These are phyloP conservation scores for Lentinula guzmanii DNA, from an alignment of 768 basidiomycete genomes.

Conservation along the genomic window DNA sequence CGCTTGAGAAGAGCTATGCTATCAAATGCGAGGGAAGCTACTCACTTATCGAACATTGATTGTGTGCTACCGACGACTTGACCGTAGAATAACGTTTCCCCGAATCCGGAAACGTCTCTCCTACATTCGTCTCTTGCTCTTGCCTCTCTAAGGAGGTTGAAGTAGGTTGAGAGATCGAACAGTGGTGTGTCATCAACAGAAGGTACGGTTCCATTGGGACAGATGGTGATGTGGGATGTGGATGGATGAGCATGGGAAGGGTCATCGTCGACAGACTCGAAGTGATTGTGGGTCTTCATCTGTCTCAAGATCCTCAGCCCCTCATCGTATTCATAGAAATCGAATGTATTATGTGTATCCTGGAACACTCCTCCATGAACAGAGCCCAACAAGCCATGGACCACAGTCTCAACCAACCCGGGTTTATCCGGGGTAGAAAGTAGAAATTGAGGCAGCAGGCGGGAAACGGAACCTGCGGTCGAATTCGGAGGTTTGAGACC, in stretches of 20 bases:
- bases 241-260: constrained; percentile 30
- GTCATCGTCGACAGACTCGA: constrained; percentile 15
- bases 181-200: constrained; percentile 53
- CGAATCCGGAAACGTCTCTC: constrained; percentile 44
- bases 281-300: constrained; percentile 10
- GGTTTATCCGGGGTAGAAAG: constrained; percentile 39
- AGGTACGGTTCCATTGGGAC: constrained; percentile 42
- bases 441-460: constrained; percentile 58
- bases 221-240: constrained; percentile 48
- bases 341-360: constrained; percentile 70
- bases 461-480: constrained; percentile 22
- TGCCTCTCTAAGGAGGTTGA: constrained; percentile 37
- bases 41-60: constrained; percentile 88
- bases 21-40: constrained; percentile 4
- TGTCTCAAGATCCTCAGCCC: constrained; percentile 23
- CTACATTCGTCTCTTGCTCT: constrained; percentile 18
- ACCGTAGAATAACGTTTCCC: constrained; percentile 79
- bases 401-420: constrained; percentile 30
- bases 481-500: constrained; percentile 38
- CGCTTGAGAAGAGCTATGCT: constrained; percentile 1
- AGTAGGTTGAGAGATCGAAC: constrained; percentile 66
- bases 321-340: constrained; percentile 40
- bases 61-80: constrained; percentile 93
- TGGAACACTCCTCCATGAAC: constrained; percentile 31
- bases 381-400: constrained; percentile 29